Evolutionary conservation across 2,329 filamentous ascomycete genomes (phyloP).

Genomic region (Calycina herbarum): DNA sequence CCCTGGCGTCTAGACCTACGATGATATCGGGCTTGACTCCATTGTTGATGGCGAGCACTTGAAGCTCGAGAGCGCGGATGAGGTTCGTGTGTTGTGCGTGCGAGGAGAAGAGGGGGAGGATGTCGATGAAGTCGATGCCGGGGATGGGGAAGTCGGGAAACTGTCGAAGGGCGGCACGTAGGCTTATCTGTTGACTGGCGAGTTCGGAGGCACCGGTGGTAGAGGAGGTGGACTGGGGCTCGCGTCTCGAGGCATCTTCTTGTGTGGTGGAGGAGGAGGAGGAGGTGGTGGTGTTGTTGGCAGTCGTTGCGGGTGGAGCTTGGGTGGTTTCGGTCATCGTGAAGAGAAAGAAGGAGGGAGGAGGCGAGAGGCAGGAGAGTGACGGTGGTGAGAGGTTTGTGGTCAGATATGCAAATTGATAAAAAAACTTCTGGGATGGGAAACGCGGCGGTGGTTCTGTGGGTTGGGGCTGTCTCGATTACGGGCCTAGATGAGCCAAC

Average conservation of each 20-base stretch:
- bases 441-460: conserved; percentile 20
- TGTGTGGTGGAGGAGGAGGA: conserved; percentile 5
- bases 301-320: conserved; percentile 21
- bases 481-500: conserved; percentile 14
- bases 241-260: conserved; percentile 36
- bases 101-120: conserved; percentile 91
- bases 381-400: conserved; percentile 22
- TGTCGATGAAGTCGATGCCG: conserved; percentile 96
- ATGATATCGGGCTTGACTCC: conserved; percentile 77
- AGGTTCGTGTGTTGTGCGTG: conserved; percentile 72
- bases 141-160: conserved; percentile 90
- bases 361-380: conserved; percentile 16
- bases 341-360: conserved; percentile 32
- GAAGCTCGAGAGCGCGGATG: conserved; percentile 80
- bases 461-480: conserved; percentile 10
- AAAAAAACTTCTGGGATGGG: conserved; percentile 26
- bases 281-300: conserved; percentile 25
- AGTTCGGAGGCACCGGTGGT: conserved; percentile 38
- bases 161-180: conserved; percentile 74
- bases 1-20: conserved; percentile 88
- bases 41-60: conserved; percentile 66
- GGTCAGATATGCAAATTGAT: conserved; percentile 26
- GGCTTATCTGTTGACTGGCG: conserved; percentile 60
- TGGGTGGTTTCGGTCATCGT: conserved; percentile 36
- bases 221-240: conserved; percentile 36